Percentiles rank a stretch among this genome's conserved stretches.
Conservation (phyloP, 805 yeast genomes). For the Yarrowia deformans region DNA sequence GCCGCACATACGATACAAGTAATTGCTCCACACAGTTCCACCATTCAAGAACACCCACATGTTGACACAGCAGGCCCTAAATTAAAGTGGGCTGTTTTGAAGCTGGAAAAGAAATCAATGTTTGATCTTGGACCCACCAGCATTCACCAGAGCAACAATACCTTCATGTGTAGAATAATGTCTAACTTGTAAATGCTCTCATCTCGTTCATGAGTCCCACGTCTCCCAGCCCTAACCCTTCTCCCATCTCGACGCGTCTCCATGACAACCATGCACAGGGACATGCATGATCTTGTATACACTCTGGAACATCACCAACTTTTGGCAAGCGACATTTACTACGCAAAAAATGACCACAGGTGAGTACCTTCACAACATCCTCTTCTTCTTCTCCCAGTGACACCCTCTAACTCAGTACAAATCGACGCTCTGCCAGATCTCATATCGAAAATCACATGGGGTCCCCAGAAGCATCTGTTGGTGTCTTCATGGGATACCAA, state of each 20-base stretch:
- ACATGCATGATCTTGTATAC: neutral
- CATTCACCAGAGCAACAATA: no score
- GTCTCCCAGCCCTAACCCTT: neutral
- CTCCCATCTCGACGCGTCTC: neutral
- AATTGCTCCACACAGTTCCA: no score
- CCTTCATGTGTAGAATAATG: no score
- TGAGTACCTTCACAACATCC: neutral
- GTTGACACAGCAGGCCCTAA: no score
- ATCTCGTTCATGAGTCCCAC: neutral
- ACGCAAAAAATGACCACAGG: slow-evolving; percentile 10
- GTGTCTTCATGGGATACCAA: slow-evolving; percentile 67
- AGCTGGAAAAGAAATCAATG: neutral
- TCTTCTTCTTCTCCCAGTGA: neutral
- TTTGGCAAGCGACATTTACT: no score
- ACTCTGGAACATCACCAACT: neutral
- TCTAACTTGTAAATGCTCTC: no score
- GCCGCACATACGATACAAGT: no score
- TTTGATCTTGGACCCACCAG: no score
- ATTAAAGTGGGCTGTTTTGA: neutral
- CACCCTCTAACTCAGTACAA: slow-evolving; percentile 23
- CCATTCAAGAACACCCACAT: no score
- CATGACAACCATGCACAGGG: slow-evolving; percentile 10
- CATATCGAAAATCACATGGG: slow-evolving; percentile 55
- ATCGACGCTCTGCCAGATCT: slow-evolving; percentile 51
- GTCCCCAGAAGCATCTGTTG: slow-evolving; percentile 54